phyloP scores from a whole-genome alignment of 345 rosid species.

The Clarkia xantiana region DNA sequence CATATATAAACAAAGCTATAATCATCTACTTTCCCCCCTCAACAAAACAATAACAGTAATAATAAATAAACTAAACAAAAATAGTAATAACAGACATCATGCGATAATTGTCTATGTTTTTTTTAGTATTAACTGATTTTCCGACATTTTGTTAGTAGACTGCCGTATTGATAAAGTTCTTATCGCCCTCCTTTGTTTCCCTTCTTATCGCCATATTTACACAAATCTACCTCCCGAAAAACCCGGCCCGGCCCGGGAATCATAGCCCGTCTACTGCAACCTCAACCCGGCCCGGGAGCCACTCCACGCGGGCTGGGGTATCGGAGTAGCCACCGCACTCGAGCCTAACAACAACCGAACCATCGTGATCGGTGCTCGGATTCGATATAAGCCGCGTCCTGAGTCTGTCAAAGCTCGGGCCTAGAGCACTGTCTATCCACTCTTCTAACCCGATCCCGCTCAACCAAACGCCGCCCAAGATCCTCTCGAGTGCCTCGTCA shows the following conservation, averaged over 20 bases:
- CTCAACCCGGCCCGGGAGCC: conserved; percentile 47
- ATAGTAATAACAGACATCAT: no score
- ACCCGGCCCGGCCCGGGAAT: conserved; percentile 2
- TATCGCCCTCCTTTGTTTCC: no score
- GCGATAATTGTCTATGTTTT: no score
- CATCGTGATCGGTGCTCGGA: neutral
- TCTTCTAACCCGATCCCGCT: conserved; percentile 55
- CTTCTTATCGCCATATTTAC: no score
- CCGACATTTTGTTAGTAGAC: no score
- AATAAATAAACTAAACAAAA: no score
- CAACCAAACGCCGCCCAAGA: conserved; percentile 54
- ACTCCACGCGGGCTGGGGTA: conserved; percentile 26
- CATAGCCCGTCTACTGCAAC: conserved; percentile 37
- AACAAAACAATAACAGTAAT: no score
- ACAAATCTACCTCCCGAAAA: no score
- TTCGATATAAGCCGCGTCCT: conserved; percentile 22
- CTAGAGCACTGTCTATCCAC: conserved; percentile 62
- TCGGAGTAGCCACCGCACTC: conserved; percentile 30
- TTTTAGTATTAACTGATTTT: no score
- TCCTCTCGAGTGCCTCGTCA: conserved; percentile 60
- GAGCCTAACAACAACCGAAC: conserved; percentile 32
- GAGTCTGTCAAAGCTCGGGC: conserved; percentile 51
- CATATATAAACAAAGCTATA: no score
- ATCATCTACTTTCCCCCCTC: no score
- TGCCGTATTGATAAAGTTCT: no score